phyloP scores from a whole-genome alignment of 805 yeast genomes.

The Cyberlindnera americana region DNA sequence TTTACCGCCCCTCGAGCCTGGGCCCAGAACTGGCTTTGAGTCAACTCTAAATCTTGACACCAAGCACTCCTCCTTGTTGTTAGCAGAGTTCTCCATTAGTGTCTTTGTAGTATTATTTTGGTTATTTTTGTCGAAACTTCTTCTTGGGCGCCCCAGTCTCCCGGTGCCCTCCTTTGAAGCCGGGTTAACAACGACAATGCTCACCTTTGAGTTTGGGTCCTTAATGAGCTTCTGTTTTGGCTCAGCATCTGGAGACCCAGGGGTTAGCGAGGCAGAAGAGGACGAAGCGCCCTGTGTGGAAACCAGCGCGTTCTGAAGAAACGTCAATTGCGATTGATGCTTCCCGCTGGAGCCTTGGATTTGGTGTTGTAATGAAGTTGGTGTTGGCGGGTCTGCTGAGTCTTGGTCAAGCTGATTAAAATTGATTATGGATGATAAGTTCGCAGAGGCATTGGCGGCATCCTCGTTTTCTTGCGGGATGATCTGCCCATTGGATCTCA shows the following conservation, averaged over 20 bases:
- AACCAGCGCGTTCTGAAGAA: constrained; percentile 16
- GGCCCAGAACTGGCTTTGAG: constrained; percentile 24
- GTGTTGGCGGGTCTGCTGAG: background rate
- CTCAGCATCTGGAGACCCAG: background rate
- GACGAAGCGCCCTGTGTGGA: background rate
- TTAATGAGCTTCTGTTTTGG: constrained; percentile 24
- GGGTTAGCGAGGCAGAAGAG: background rate
- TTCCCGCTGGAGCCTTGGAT: background rate
- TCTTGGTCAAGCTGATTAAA: constrained; percentile 18
- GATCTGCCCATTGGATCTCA: background rate
- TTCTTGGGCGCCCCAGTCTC: constrained; percentile 28
- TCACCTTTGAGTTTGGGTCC: constrained; percentile 22
- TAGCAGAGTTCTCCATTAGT: constrained; percentile 11
- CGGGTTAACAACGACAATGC: constrained; percentile 29
- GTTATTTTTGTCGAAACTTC: constrained; percentile 3
- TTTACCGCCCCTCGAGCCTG: constrained; percentile 29
- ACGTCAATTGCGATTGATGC: constrained; percentile 12
- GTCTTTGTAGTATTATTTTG: constrained; percentile 1
- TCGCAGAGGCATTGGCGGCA: constrained; percentile 18
- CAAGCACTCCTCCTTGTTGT: constrained; percentile 23
- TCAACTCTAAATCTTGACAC: constrained; percentile 27
- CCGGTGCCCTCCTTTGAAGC: constrained; percentile 23
- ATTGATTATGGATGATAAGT: constrained; percentile 25
- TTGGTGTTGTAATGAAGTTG: constrained; percentile 1
- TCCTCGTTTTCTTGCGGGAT: constrained; percentile 4